Base-by-base conservation (phyloP, 352 stramenopile genomes). In the Pythium rishiriense region DNA sequence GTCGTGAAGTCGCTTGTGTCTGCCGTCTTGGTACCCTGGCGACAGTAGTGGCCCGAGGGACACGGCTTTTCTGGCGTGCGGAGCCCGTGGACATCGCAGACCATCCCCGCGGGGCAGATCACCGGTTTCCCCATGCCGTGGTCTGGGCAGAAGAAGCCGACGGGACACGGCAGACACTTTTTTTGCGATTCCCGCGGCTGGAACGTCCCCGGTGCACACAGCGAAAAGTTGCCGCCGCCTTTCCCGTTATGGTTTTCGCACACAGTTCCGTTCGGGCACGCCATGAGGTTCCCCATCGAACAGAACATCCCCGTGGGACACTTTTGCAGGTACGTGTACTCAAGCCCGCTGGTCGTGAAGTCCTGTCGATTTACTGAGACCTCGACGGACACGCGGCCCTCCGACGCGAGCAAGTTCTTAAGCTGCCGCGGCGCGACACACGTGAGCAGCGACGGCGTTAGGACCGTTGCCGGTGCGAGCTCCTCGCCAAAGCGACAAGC, bases 71-170 rank as follows among this genome's bases (percentile, higher is more conserved):
- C 72, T 4, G 96, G 90, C 6, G 74, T 70, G 4, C 76, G 65
- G 1, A 99, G 75, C 0, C 91, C 93, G 29, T 98, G 78, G 12
- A 78, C 75, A 63, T 98, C 87, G 66, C 97, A 99, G 29, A 99
- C 94, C 68, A 87, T 91, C 0, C 97, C 97, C 24, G 90, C 76
- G 12, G 86, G 90, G 61, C 97, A 99, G 22, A 98, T 37, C 1
- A 98, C 24, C 1, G 97, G 96, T 57, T 92, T 90, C 17, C 76
- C 50, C 58, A 98, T 81, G 10, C 97, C 96, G 66, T 88, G 83
- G 58, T 97, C 82, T 0, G 97, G 95, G 52, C 97, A 99, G 39
- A 93, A 95, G 68, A 90, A 99, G 0, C 97, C 97, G 25, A 99
- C 74, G 1, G 97, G 96, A 55, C 97, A 99, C 4, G 54, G 62